Evolutionary conservation across 2,329 filamentous ascomycete species (phyloP).

Genomic region (Helotiales sp.): DNA sequence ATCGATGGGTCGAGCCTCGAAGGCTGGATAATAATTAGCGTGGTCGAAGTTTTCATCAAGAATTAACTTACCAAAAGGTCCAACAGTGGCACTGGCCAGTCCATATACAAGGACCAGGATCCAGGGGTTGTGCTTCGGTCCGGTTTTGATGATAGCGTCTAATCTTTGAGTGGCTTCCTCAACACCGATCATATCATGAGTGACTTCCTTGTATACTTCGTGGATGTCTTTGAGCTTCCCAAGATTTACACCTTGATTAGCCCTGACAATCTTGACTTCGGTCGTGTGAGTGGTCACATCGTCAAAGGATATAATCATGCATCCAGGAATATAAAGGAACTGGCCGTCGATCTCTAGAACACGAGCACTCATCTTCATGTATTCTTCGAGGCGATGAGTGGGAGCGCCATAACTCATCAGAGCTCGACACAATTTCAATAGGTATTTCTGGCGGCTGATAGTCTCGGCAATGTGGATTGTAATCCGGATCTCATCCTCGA

Average conservation of each 20-base stretch:
- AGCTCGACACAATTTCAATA: slow-evolving; percentile 80
- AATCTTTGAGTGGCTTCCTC: slow-evolving; percentile 67
- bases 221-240: slow-evolving; percentile 74
- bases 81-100: slow-evolving; percentile 68
- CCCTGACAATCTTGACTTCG: slow-evolving; percentile 75
- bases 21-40: slow-evolving; percentile 46
- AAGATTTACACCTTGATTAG: slow-evolving; percentile 68
- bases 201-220: slow-evolving; percentile 79
- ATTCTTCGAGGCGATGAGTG: slow-evolving; percentile 88
- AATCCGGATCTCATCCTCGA: slow-evolving; percentile 44
- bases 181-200: slow-evolving; percentile 72
- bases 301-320: slow-evolving; percentile 93
- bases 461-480: slow-evolving; percentile 65
- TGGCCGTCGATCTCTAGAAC: slow-evolving; percentile 87
- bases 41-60: neutral
- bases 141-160: slow-evolving; percentile 51
- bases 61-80: slow-evolving; percentile 54
- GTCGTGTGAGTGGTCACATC: slow-evolving; percentile 72
- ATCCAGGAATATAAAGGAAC: slow-evolving; percentile 86
- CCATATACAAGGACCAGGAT: slow-evolving; percentile 65
- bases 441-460: slow-evolving; percentile 76
- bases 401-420: slow-evolving; percentile 90
- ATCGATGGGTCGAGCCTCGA: slow-evolving; percentile 69
- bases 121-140: slow-evolving; percentile 51
- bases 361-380: slow-evolving; percentile 86